Percentiles rank a stretch among this genome's conserved stretches.
Conservation (phyloP, 495 filamentous ascomycete species). For the Podospora bellae-mahoneyi region DNA sequence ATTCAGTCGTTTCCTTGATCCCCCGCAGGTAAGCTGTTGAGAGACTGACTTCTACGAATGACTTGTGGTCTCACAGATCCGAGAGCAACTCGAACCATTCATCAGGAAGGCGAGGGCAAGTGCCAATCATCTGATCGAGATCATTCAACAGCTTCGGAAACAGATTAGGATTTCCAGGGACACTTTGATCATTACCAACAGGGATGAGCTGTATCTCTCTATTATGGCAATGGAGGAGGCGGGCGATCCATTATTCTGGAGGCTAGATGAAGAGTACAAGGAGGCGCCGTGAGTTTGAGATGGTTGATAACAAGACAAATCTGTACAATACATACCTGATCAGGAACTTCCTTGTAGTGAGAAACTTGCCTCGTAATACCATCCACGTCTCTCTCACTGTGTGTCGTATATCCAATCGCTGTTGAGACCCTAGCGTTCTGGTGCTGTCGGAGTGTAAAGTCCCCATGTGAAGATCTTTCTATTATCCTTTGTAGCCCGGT, state of each 20-base stretch:
- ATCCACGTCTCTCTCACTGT: no score
- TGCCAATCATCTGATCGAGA: constrained; percentile 12
- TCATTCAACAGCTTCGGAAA: constrained; percentile 14
- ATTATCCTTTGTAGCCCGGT: background rate
- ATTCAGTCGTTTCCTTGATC: no score
- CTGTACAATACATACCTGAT: no score
- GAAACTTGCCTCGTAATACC: no score
- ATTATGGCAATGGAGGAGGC: background rate
- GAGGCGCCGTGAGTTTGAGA: background rate
- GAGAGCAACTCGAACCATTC: constrained; percentile 11
- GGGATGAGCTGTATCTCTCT: constrained; percentile 4
- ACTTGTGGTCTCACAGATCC: background rate
- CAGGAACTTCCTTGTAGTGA: no score
- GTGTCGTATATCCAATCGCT: no score
- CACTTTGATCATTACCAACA: constrained; percentile 6
- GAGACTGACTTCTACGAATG: background rate
- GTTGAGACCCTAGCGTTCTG: no score
- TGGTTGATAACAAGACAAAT: background rate
- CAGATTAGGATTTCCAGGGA: constrained; percentile 15
- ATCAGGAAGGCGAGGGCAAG: constrained; percentile 14
- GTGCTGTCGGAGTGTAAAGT: no score
- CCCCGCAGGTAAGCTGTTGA: no score
- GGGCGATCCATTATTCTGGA: constrained; percentile 6
- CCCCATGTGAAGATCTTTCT: no score
- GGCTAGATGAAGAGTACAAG: constrained; percentile 1